These are phyloP conservation scores for Synchytrium microbalum DNA, from an alignment of 371 early-diverging fungal genomes.

Conservation along the genomic window DNA sequence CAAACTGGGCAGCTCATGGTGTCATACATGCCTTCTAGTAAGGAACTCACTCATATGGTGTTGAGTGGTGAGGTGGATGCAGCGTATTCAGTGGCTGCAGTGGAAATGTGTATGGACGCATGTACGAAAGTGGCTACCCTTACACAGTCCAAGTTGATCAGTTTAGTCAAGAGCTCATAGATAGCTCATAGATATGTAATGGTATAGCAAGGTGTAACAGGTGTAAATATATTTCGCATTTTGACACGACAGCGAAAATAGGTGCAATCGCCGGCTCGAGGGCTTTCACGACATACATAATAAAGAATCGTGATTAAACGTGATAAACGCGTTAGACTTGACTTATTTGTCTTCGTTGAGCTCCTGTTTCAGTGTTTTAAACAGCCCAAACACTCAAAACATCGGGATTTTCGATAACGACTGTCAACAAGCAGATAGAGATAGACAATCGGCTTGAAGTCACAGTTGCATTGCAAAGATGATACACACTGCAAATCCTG, in stretches of 20 bases:
- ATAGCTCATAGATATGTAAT: background rate
- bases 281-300: too few relatives aligned
- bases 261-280: too few relatives aligned
- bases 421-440: background rate
- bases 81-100: conserved; percentile 45
- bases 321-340: background rate
- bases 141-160: conserved; percentile 44
- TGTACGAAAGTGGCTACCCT: conserved; percentile 75
- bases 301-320: too few relatives aligned
- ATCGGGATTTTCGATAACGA: background rate
- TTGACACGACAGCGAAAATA: background rate
- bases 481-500: background rate
- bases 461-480: too few relatives aligned
- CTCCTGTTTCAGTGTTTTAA: too few relatives aligned
- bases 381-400: background rate
- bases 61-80: conserved; percentile 67
- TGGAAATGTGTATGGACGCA: conserved; percentile 74
- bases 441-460: too few relatives aligned
- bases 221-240: background rate
- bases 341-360: background rate
- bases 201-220: background rate
- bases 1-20: conserved; percentile 61
- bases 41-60: conserved; percentile 78
- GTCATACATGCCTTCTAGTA: conserved; percentile 81
- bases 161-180: background rate